Evolutionary conservation across 2,329 filamentous ascomycete genomes (phyloP), one percentile per base, ranked within the genome.

Genomic region (Pseudocercospora vitis): DNA sequence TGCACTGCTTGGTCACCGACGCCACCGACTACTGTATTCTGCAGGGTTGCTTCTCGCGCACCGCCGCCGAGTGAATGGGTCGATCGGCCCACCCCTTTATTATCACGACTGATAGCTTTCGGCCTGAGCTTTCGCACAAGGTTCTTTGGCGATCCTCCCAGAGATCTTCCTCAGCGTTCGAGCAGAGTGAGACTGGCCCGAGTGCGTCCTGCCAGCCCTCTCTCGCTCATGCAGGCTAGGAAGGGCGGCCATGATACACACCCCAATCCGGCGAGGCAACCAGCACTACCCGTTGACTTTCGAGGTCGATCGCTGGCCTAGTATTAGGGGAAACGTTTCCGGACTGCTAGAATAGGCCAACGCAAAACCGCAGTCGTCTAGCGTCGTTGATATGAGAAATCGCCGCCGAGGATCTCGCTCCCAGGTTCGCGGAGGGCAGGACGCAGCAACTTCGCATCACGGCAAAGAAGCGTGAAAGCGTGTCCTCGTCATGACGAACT

Each of bases 331-430:
- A 48, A 35, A 26, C 23, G 33, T 31, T 23, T 23, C 46, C 18
- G 21, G 19, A 16, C 31, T 48, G 46, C 46, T 37, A 26, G 29
- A 28, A 48, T 48, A 48, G 45, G 45, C 45, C 45, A 48, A 33
- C 29, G 45, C 45, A 48, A 23, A 23, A 48, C 24, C 14, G 28
- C 29, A 23, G 7, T 33, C 19, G 16, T 35, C 44, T 35, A 24
- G 29, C 46, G 9, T 6, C 7, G 19, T 42, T 12, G 19, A 12
- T 8, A 37, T 8, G 37, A 32, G 21, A 9, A 21, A 14, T 37
- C 12, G 31, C 46, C 26, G 12, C 16, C 35, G 35, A 40, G 35
- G 3, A 40, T 40, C 35, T 40, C 35, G 35, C 35, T 19, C 18
- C 23, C 12, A 40, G 3, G 23, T 40, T 21, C 16, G 12, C 18